Evolutionary conservation across 1,139 yeast species (phyloP).

Genomic region (Insectozyma bohioensis): DNA sequence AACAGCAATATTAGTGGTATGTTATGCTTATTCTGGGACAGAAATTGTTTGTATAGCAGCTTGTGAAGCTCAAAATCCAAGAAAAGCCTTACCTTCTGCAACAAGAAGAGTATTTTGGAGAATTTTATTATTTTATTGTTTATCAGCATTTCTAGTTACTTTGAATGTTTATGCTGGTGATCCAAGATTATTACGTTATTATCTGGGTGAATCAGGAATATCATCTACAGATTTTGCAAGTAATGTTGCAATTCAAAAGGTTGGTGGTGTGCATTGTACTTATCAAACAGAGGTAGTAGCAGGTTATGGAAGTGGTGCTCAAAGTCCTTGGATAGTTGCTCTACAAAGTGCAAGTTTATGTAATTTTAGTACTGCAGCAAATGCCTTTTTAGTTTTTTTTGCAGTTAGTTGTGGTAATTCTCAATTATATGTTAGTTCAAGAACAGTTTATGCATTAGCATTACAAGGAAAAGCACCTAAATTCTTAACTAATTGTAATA

Average conservation of each 20-base stretch:
- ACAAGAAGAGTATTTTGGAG: constrained; percentile 75
- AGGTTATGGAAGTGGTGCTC: constrained; percentile 59
- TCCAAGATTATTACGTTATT: constrained; percentile 61
- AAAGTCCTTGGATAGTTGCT: constrained; percentile 81
- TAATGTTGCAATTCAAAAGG: constrained; percentile 36
- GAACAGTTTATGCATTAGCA: constrained; percentile 76
- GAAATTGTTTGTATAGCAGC: constrained; percentile 85
- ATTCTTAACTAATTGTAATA: constrained; percentile 58
- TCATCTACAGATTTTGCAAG: constrained; percentile 20
- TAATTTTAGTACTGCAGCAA: constrained; percentile 57
- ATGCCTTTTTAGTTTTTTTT: constrained; percentile 68
- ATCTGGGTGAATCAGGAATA: constrained; percentile 36
- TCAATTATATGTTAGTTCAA: constrained; percentile 73
- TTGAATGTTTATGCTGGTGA: constrained; percentile 75
- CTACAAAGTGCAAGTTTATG: constrained; percentile 69
- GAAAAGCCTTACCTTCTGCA: constrained; percentile 76
- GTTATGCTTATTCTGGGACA: constrained; percentile 77
- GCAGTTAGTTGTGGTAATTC: constrained; percentile 79
- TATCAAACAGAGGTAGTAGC: constrained; percentile 37
- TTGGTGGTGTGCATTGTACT: constrained; percentile 41
- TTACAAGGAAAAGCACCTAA: constrained; percentile 68
- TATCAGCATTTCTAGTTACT: constrained; percentile 72
- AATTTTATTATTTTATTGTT: constrained; percentile 62
- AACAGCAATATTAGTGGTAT: constrained; percentile 62
- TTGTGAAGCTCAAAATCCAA: constrained; percentile 81